Conservation (phyloP, 768 basidiomycete species). For the Lentinus brumalis region DNA sequence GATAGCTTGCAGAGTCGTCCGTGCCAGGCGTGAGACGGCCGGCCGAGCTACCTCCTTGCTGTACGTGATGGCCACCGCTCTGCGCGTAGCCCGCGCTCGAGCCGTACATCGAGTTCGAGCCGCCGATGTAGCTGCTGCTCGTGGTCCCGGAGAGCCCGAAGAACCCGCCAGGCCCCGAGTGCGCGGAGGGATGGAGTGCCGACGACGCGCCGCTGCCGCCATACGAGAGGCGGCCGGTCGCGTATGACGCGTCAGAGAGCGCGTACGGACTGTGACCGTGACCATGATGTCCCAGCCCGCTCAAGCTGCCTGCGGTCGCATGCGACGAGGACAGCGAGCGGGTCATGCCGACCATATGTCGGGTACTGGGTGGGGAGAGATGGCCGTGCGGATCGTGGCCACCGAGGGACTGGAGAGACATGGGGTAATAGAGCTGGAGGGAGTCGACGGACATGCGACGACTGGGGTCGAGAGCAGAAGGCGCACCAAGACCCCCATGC, state of each 20-base stretch:
- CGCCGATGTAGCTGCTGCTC: constrained; percentile 16
- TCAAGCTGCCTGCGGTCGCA: constrained; percentile 25
- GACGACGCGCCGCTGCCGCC: constrained; percentile 13
- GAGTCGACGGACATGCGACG: constrained; percentile 71
- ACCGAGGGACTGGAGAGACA: constrained; percentile 63
- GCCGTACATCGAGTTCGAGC: constrained; percentile 19
- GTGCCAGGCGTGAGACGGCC: constrained; percentile 20
- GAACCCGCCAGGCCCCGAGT: constrained; percentile 17
- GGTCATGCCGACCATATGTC: constrained; percentile 32
- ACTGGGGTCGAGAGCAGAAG: constrained; percentile 36
- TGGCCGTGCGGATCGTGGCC: constrained; percentile 19
- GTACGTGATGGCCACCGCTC: constrained; percentile 19
- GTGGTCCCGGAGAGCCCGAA: constrained; percentile 24
- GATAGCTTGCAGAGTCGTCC: constrained; percentile 20
- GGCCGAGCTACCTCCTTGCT: constrained; percentile 12
- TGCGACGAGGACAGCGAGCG: constrained; percentile 28
- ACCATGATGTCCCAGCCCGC: constrained; percentile 17
- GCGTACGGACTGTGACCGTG: constrained; percentile 26
- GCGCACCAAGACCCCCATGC: constrained; percentile 33
- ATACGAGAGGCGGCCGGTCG: constrained; percentile 19
- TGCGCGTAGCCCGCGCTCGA: constrained; percentile 19
- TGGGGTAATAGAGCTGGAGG: constrained; percentile 76
- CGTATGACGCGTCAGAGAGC: constrained; percentile 19
- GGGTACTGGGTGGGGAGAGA: constrained; percentile 20
- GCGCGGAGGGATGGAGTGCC: constrained; percentile 23